These are phyloP conservation scores for Immersiporthe knoxdaviesiana DNA, from an alignment of 2,329 filamentous ascomycete genomes.

Conservation along the genomic window DNA sequence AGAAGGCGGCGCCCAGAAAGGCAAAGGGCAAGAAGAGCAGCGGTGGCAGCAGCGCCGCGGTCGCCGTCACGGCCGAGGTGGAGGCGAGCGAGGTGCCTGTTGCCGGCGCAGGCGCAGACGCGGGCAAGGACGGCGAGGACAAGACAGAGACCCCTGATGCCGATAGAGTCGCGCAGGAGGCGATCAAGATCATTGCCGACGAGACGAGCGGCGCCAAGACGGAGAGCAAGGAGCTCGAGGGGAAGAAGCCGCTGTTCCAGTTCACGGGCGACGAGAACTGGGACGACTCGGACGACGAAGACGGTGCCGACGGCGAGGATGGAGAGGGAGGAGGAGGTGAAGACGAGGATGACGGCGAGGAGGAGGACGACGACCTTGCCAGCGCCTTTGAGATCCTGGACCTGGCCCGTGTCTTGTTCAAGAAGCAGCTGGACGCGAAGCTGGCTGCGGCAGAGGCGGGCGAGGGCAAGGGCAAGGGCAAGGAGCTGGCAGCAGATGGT, in stretches of 20 bases:
- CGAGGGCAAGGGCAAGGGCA: conserved; percentile 47
- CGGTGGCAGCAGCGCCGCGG: conserved; percentile 30
- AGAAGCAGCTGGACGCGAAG: conserved; percentile 54
- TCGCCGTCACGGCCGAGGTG: conserved; percentile 43
- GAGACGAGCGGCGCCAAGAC: conserved; percentile 45
- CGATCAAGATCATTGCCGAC: conserved; percentile 49
- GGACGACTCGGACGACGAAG: conserved; percentile 75
- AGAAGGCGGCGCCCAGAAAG: conserved; percentile 48
- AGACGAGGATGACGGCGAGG: conserved; percentile 44
- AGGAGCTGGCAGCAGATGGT: conserved; percentile 40
- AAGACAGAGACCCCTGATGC: conserved; percentile 38
- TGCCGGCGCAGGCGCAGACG: conserved; percentile 9
- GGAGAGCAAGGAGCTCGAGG: conserved; percentile 45
- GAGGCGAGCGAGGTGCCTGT: conserved; percentile 31
- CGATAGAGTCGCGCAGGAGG: conserved; percentile 51
- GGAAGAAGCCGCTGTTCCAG: conserved; percentile 82
- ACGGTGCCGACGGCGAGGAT: conserved; percentile 43
- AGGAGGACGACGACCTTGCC: conserved; percentile 70
- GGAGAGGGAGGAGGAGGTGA: no score
- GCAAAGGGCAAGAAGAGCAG: conserved; percentile 43
- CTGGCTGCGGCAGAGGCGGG: conserved; percentile 41
- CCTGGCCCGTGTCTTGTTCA: conserved; percentile 69
- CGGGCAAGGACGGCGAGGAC: conserved; percentile 44
- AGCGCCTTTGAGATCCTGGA: conserved; percentile 86
- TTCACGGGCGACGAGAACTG: conserved; percentile 95